phyloP scores from a whole-genome alignment of 1,284 basidiomycete genomes.

The Golubevia sp. region DNA sequence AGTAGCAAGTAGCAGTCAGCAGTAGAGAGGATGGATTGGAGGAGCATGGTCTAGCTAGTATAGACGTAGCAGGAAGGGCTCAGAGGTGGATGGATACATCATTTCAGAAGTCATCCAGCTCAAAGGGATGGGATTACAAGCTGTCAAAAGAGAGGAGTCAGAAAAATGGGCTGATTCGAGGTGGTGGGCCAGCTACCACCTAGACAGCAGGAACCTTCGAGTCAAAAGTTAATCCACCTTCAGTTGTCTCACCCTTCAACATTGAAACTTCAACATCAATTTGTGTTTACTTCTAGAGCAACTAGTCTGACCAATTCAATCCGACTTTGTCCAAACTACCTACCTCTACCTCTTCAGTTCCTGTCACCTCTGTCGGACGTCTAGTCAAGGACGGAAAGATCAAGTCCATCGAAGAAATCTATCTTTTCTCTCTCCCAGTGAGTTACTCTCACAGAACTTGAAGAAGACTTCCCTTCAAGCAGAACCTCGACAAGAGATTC shows the following conservation, averaged over 20 bases:
- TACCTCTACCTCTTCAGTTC: slow-evolving; percentile 70
- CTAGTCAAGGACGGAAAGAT: slow-evolving; percentile 99
- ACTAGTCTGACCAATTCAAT: too few relatives aligned
- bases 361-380: slow-evolving; percentile 98
- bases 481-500: too few relatives aligned
- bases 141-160: neutral
- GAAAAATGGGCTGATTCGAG: too few relatives aligned
- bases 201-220: too few relatives aligned
- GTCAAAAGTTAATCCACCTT: too few relatives aligned
- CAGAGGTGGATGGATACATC: neutral
- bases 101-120: too few relatives aligned
- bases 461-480: slow-evolving; percentile 67
- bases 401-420: slow-evolving; percentile 99
- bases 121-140: too few relatives aligned
- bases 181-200: too few relatives aligned
- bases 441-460: slow-evolving; percentile 94
- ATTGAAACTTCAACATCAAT: too few relatives aligned
- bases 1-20: neutral
- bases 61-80: neutral
- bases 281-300: too few relatives aligned
- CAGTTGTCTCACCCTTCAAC: too few relatives aligned
- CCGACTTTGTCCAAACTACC: neutral
- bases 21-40: neutral
- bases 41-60: neutral
- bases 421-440: slow-evolving; percentile 99